A percentile compares a stretch with the other conserved stretches of the same genome.
Evolutionary conservation across 2,329 filamentous ascomycete species (phyloP).

Genomic region (Emydomyces testavorans): DNA sequence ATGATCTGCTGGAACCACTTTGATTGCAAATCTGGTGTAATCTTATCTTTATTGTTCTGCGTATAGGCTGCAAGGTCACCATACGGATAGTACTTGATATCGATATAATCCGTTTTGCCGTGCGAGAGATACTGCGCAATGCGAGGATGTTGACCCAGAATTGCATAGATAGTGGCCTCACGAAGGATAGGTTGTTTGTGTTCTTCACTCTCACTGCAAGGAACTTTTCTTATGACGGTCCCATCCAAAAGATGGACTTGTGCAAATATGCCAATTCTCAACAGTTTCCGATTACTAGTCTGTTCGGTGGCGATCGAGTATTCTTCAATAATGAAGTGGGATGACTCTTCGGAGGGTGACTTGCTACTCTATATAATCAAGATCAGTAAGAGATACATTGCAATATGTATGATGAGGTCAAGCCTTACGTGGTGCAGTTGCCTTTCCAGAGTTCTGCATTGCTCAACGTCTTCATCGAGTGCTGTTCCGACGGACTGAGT

Average conservation of each 20-base stretch:
- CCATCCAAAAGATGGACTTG: neutral
- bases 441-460: neutral
- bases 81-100: neutral
- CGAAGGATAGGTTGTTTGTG: neutral
- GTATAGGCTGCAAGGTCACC: neutral
- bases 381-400: neutral
- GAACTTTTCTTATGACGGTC: neutral
- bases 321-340: neutral
- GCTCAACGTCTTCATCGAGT: neutral
- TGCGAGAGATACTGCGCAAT: neutral
- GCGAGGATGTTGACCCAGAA: neutral
- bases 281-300: neutral
- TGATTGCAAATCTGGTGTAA: neutral
- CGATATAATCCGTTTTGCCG: neutral
- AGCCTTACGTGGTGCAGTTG: neutral
- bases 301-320: neutral
- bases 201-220: neutral
- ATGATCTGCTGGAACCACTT: constrained; percentile 16
- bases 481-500: neutral
- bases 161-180: neutral
- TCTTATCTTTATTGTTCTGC: neutral
- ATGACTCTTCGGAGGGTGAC: neutral
- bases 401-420: neutral
- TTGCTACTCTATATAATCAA: neutral
- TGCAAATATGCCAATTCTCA: neutral